Conservation (phyloP, 2,329 filamentous ascomycete genomes). For the Venturiaceae sp. region DNA sequence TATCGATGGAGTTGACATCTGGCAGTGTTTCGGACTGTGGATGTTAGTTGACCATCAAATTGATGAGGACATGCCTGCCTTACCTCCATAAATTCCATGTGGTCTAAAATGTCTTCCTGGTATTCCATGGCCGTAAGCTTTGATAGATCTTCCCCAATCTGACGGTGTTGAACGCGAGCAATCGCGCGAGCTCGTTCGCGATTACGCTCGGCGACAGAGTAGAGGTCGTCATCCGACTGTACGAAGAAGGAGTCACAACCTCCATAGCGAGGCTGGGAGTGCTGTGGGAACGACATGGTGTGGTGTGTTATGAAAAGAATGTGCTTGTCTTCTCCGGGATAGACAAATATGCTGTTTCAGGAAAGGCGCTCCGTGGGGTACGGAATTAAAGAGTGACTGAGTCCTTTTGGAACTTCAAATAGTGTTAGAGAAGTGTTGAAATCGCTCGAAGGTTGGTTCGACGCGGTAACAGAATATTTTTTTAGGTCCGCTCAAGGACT, state of each 20-base stretch:
- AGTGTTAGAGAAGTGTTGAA: neutral
- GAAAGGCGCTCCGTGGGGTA: slow-evolving; percentile 11
- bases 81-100: slow-evolving; percentile 93
- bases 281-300: slow-evolving; percentile 46
- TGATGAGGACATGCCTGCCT: slow-evolving; percentile 18
- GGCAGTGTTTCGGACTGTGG: slow-evolving; percentile 71
- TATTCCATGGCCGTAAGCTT: slow-evolving; percentile 81
- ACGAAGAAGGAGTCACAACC: slow-evolving; percentile 62
- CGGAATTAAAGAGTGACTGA: slow-evolving; percentile 34
- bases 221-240: slow-evolving; percentile 47
- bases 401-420: neutral
- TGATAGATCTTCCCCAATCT: slow-evolving; percentile 82
- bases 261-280: slow-evolving; percentile 43
- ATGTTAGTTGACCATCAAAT: slow-evolving; percentile 16
- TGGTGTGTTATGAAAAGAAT: slow-evolving; percentile 27
- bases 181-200: slow-evolving; percentile 70
- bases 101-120: slow-evolving; percentile 83
- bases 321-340: slow-evolving; percentile 39
- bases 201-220: slow-evolving; percentile 51
- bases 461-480: neutral
- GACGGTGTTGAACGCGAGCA: slow-evolving; percentile 74
- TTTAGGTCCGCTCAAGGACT: neutral
- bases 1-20: slow-evolving; percentile 96
- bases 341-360: slow-evolving; percentile 23
- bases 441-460: neutral